phyloP scores from a whole-genome alignment of 2,329 filamentous ascomycete species.

The Arthroderma sp. region DNA sequence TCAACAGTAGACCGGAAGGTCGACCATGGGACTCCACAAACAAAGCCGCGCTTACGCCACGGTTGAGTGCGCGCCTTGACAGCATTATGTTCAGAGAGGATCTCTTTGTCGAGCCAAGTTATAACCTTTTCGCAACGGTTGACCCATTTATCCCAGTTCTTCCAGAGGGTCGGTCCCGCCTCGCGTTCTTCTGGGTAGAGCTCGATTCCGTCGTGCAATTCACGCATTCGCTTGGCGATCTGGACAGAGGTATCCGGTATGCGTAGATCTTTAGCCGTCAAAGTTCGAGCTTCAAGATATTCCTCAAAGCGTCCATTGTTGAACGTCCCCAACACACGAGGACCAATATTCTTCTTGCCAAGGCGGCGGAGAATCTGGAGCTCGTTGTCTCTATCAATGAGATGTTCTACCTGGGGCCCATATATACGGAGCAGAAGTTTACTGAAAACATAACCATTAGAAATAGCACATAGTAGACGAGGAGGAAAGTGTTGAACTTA shows the following conservation, averaged over 20 bases:
- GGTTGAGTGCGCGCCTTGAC: slow-evolving; percentile 32
- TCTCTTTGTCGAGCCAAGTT: slow-evolving; percentile 43
- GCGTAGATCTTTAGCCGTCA: slow-evolving; percentile 64
- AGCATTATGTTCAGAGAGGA: slow-evolving; percentile 36
- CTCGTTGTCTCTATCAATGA: slow-evolving; percentile 88
- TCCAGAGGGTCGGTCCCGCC: slow-evolving; percentile 70
- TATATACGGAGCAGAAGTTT: slow-evolving; percentile 87
- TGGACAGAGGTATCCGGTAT: slow-evolving; percentile 73
- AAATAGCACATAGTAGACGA: background rate
- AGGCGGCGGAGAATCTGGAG: slow-evolving; percentile 73
- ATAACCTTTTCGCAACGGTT: slow-evolving; percentile 44
- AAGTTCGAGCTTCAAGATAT: slow-evolving; percentile 71
- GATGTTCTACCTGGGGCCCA: slow-evolving; percentile 83
- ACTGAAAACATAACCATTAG: slow-evolving; percentile 19
- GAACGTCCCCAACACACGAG: slow-evolving; percentile 81
- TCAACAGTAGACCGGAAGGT: slow-evolving; percentile 61
- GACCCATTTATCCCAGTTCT: slow-evolving; percentile 91
- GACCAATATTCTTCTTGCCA: slow-evolving; percentile 84
- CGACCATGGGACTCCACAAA: slow-evolving; percentile 75
- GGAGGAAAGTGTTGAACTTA: slow-evolving; percentile 24
- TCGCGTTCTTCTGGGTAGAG: slow-evolving; percentile 65
- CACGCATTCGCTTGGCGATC: slow-evolving; percentile 94
- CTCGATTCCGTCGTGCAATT: slow-evolving; percentile 87
- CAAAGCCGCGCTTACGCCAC: slow-evolving; percentile 59
- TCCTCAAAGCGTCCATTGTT: slow-evolving; percentile 92